Evolutionary conservation across 441 rosid genomes (phyloP).

Genomic region (Erodium chrysanthum): DNA sequence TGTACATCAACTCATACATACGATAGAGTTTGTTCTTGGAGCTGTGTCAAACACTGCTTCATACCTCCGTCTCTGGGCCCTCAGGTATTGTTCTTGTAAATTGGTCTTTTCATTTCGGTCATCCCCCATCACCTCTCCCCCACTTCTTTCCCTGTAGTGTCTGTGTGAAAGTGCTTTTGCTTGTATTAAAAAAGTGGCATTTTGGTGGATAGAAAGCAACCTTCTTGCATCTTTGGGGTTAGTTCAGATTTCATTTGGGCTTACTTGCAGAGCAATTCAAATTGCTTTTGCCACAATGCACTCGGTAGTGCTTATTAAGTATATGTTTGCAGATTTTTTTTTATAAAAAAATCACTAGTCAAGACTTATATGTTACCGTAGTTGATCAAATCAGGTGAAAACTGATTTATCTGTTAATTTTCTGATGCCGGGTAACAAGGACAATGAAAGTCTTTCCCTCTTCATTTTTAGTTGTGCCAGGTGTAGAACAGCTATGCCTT

Average conservation of each 20-base stretch:
- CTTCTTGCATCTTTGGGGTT: neutral
- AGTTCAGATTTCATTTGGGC: neutral
- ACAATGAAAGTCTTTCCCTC: neutral
- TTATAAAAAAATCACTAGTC: neutral
- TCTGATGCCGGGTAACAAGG: neutral
- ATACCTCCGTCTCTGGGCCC: constrained; percentile 92
- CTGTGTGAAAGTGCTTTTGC: neutral
- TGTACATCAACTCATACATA: constrained; percentile 85
- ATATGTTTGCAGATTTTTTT: no score
- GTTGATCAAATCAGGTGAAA: neutral
- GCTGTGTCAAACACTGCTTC: constrained; percentile 99
- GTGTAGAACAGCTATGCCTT: neutral
- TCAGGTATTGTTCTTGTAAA: constrained; percentile 39
- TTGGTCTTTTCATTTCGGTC: neutral
- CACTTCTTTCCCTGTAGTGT: neutral
- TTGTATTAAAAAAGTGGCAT: neutral
- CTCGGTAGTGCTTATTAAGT: neutral
- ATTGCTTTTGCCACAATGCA: neutral
- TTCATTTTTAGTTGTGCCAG: neutral
- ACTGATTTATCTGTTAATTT: neutral
- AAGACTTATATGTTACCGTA: neutral
- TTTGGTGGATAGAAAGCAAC: neutral
- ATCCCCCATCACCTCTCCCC: neutral
- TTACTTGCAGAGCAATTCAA: no score
- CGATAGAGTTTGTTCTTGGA: constrained; percentile 92